A percentile compares a stretch with the other conserved stretches of the same genome.
These are phyloP conservation scores for Chenopodium berlandieri DNA, from an alignment of 148 eudicot species.

Conservation along the genomic window DNA sequence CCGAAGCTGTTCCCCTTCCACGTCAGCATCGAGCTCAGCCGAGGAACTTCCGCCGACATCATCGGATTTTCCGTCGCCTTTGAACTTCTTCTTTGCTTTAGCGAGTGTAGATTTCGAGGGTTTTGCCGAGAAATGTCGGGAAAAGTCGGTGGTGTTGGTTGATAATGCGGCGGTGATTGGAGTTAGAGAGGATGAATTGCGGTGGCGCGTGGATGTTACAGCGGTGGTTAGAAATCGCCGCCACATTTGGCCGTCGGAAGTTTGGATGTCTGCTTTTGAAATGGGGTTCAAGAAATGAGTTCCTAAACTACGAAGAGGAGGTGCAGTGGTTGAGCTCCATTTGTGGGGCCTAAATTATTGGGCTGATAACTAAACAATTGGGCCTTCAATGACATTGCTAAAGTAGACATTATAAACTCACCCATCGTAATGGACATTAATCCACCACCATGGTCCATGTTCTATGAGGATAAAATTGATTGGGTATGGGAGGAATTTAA, in stretches of 20 bases:
- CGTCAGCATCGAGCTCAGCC: conserved; percentile 28
- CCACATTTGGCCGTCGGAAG: conserved; percentile 40
- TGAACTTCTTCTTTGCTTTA: conserved; percentile 38
- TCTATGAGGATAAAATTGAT: too few relatives aligned
- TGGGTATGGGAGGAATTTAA: too few relatives aligned
- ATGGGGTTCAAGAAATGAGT: not conserved
- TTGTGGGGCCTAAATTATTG: not conserved
- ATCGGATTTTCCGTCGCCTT: conserved; percentile 29
- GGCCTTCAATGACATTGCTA: not conserved
- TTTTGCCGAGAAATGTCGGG: conserved; percentile 40
- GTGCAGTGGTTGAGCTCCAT: not conserved
- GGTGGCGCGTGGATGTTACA: conserved; percentile 30
- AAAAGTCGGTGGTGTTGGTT: not conserved
- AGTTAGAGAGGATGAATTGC: not conserved
- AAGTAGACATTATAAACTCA: too few relatives aligned
- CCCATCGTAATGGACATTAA: too few relatives aligned
- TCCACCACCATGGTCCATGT: too few relatives aligned
- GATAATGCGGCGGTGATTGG: not conserved
- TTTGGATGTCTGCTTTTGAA: conserved; percentile 2
- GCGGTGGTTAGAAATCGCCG: conserved; percentile 51
- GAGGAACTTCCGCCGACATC: conserved; percentile 27
- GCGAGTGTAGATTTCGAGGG: conserved; percentile 28
- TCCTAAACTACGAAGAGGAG: not conserved
- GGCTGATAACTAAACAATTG: not conserved
- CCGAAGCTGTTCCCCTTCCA: conserved; percentile 41